phyloP scores from a whole-genome alignment of 345 rosid species.

The Bruguiera sexangula region DNA sequence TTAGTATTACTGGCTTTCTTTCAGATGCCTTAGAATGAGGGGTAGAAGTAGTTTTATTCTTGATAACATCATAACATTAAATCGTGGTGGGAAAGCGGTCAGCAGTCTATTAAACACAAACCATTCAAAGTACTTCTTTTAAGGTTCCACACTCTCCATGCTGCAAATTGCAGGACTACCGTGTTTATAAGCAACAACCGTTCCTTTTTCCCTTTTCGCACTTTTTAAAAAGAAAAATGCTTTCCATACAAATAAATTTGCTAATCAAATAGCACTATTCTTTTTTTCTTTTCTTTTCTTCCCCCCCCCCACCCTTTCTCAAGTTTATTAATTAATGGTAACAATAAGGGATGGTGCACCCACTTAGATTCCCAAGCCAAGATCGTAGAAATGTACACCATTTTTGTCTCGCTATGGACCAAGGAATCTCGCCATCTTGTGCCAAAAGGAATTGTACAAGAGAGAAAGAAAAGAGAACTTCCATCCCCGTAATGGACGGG shows the following conservation, averaged over 20 bases:
- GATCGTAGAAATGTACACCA: not conserved
- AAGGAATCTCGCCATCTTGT: constrained; percentile 16
- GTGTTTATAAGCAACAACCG: not conserved
- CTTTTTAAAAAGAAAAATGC: not conserved
- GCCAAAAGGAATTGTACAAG: no score
- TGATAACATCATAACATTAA: constrained; percentile 11
- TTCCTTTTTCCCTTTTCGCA: not conserved
- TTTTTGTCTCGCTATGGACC: not conserved
- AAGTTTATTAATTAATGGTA: no score
- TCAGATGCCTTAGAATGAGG: not conserved
- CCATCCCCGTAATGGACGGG: not conserved
- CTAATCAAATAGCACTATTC: no score
- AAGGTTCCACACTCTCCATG: not conserved
- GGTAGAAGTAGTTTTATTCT: constrained; percentile 13
- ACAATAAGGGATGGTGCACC: constrained; percentile 1
- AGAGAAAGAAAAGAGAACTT: not conserved
- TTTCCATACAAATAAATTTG: no score
- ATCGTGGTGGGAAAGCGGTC: constrained; percentile 1
- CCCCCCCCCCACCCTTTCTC: no score
- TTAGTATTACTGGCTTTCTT: no score
- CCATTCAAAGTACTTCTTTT: constrained; percentile 3
- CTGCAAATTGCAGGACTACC: constrained; percentile 15
- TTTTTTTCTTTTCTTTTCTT: no score
- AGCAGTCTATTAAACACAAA: not conserved
- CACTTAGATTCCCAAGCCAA: not conserved